Base-by-base conservation (phyloP, 805 yeast species). In the Aciculoconidium aculeatum region DNA sequence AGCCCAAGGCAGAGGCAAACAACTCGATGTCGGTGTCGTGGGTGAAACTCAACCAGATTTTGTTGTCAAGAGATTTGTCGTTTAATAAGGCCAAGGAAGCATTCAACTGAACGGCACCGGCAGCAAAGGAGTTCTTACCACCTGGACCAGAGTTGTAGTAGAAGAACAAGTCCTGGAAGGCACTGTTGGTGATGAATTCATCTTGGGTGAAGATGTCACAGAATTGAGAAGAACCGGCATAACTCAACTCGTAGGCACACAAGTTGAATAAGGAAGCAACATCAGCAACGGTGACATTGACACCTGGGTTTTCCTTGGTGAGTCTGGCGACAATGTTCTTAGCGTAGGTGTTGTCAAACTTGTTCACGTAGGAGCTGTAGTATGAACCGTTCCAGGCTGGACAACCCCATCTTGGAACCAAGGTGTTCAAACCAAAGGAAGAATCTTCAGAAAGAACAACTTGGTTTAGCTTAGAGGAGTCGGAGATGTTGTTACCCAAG, bases 1-100 rank as follows among this genome's bases (percentile, higher is more conserved):
- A 32, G 4, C 53, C 53, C 25, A 49, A 40, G n/a, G 49, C 42
- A 11, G 50, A 34, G 35, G 40, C 40, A 33, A 40, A 46, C 11
- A 44, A 27, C 30, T 49, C 53, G 16, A 46, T 37, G 25, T 49
- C 51, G 21, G 53, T 47, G 38, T 49, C 53, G 41, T 49, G 53
- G 20, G 51, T 35, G 39, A 49, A 49, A n/a, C 42, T 37, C 39
- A 49, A 39, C 27, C 46, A 35, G 7, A 49, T 35, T 35, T 40
- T 47, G 40, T 30, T 38, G 15, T 31, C 31, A 2, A 42, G 40
- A 33, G 33, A 25, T 15, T 42, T 41, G 17, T 48, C 49, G 21
- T 27, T 27, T 41, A 48, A 40, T 28, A 41, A 36, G 20, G 33
- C 34, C 28, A 47, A 33, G 11, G 52, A 37, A 15, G 53, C 53